These are phyloP conservation scores for Myxozyma neotropica DNA, from an alignment of 805 yeast genomes.

Conservation along the genomic window DNA sequence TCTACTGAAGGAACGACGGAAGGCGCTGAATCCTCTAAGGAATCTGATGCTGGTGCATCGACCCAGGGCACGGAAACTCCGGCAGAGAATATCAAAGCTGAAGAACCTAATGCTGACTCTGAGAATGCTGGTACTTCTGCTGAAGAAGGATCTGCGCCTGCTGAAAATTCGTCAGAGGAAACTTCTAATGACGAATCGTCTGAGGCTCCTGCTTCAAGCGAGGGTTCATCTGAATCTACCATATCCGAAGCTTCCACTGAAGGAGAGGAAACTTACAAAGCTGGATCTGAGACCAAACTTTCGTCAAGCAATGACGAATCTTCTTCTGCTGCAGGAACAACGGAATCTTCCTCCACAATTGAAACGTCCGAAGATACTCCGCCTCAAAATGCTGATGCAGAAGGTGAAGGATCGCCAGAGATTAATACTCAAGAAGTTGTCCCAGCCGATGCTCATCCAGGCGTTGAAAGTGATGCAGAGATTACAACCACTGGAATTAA, in stretches of 20 bases:
- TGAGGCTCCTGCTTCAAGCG: not conserved
- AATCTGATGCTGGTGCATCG: not conserved
- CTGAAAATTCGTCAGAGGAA: constrained; percentile 5
- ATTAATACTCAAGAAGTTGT: not conserved
- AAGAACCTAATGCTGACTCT: not conserved
- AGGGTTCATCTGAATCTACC: not conserved
- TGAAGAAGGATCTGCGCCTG: not conserved
- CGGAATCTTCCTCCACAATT: not conserved
- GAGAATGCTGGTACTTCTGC: not conserved
- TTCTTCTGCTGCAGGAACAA: too few relatives aligned
- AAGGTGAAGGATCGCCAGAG: not conserved
- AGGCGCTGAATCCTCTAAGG: not conserved
- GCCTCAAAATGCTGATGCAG: not conserved
- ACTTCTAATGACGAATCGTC: not conserved
- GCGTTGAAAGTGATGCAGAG: constrained; percentile 8
- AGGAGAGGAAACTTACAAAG: not conserved
- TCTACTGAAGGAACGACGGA: constrained; percentile 2
- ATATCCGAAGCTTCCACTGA: not conserved
- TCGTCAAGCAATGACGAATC: too few relatives aligned
- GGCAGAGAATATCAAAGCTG: not conserved
- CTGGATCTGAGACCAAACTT: too few relatives aligned
- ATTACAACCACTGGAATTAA: not conserved
- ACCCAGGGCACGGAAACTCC: not conserved
- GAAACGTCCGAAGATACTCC: not conserved
- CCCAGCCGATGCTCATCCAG: constrained; percentile 3